Conservation (phyloP, 805 yeast genomes). For the Metschnikowia baotianmanensis region DNA sequence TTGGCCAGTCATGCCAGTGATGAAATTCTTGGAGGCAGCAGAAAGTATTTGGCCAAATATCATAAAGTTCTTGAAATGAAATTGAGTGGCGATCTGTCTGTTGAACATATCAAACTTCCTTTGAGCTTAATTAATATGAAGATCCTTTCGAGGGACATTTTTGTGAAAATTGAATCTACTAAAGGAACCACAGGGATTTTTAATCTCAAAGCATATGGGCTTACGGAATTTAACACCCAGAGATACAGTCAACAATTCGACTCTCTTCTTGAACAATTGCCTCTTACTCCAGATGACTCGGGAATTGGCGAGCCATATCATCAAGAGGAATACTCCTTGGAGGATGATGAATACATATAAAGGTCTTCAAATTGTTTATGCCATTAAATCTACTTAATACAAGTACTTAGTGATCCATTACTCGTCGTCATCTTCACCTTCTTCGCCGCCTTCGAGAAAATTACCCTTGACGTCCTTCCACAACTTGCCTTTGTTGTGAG, state of each 20-base stretch:
- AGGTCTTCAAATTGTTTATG: not conserved
- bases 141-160: constrained; percentile 33
- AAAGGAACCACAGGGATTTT: constrained; percentile 15
- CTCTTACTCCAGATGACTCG: not conserved
- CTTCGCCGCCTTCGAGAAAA: constrained; percentile 54
- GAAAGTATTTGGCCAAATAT: constrained; percentile 31
- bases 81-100: constrained; percentile 14
- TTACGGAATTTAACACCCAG: constrained; percentile 12
- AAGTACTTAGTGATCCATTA: constrained; percentile 3
- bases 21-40: constrained; percentile 3
- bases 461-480: constrained; percentile 76
- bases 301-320: not conserved
- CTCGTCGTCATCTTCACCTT: constrained; percentile 57
- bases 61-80: constrained; percentile 28
- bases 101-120: constrained; percentile 34
- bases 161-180: constrained; percentile 22
- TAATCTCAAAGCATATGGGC: constrained; percentile 17
- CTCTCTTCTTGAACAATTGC: constrained; percentile 10
- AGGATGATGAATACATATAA: constrained; percentile 7
- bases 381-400: not conserved
- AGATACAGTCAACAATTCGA: constrained; percentile 15
- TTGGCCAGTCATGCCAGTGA: constrained; percentile 18
- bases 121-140: constrained; percentile 31
- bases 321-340: constrained; percentile 4
- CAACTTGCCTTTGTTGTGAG: constrained; percentile 80